phyloP scores from a whole-genome alignment of 2,329 filamentous ascomycete genomes.

The Parasarocladium wereldwijsianum region DNA sequence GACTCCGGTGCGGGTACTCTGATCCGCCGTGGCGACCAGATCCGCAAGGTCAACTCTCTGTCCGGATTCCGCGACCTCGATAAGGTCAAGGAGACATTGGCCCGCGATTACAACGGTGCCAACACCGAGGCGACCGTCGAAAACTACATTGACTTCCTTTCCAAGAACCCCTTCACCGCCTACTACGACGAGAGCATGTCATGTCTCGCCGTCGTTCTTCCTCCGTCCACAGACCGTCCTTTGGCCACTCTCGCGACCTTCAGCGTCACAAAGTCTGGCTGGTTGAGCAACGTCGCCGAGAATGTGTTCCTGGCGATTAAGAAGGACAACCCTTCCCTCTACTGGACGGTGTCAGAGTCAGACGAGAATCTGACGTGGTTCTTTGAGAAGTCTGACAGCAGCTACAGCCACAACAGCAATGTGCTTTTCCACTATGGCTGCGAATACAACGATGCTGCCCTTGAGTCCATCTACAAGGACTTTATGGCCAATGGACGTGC shows the following conservation, averaged over 20 bases:
- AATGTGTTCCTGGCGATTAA: constrained; percentile 90
- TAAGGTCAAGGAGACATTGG: constrained; percentile 67
- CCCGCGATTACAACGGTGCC: constrained; percentile 57
- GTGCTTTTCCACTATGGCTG: constrained; percentile 96
- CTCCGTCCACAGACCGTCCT: not conserved
- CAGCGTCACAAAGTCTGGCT: constrained; percentile 80
- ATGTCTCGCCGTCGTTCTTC: constrained; percentile 18
- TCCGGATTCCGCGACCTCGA: constrained; percentile 62
- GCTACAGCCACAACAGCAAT: constrained; percentile 69
- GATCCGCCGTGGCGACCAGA: constrained; percentile 82
- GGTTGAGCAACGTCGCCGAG: constrained; percentile 88
- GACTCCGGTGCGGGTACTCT: constrained; percentile 89
- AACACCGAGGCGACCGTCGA: constrained; percentile 76
- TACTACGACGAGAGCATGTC: constrained; percentile 94
- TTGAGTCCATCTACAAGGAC: constrained; percentile 64
- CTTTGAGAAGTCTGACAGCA: constrained; percentile 92
- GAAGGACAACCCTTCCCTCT: constrained; percentile 80
- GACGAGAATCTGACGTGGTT: constrained; percentile 98
- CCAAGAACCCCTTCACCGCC: constrained; percentile 68
- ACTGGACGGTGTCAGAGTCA: constrained; percentile 92
- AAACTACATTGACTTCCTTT: constrained; percentile 68
- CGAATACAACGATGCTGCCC: constrained; percentile 42
- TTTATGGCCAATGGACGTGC: too few relatives aligned
- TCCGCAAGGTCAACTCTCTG: constrained; percentile 58
- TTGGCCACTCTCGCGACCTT: constrained; percentile 55